These are phyloP conservation scores for Acidiella bohemica DNA, from an alignment of 495 filamentous ascomycete species.

Conservation along the genomic window DNA sequence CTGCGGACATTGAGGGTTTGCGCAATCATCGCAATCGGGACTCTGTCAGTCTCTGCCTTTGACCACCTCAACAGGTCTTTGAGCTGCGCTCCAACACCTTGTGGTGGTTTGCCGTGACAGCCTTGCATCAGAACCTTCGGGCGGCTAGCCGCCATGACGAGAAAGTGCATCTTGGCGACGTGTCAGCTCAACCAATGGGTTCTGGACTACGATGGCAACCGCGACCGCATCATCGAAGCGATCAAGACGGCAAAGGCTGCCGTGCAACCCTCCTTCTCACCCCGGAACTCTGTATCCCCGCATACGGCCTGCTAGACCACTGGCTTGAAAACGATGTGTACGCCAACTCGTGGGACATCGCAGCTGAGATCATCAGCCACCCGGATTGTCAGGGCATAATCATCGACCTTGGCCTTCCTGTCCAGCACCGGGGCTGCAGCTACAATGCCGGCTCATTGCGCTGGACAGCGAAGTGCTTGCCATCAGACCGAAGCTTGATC, in stretches of 20 bases:
- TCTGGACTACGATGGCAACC: slow-evolving; percentile 70
- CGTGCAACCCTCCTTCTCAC: slow-evolving; percentile 64
- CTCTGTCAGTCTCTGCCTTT: no score
- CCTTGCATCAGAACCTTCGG: no score
- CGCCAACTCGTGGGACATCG: slow-evolving; percentile 49
- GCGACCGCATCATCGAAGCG: slow-evolving; percentile 58
- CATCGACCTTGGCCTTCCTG: slow-evolving; percentile 38
- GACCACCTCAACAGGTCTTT: no score
- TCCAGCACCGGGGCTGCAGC: slow-evolving; percentile 50
- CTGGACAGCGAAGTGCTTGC: slow-evolving; percentile 34
- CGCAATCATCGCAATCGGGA: no score
- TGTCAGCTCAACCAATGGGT: slow-evolving; percentile 38
- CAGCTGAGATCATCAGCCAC: slow-evolving; percentile 50
- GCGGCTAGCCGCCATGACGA: slow-evolving; percentile 15
- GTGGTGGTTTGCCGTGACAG: no score
- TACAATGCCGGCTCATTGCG: slow-evolving; percentile 66
- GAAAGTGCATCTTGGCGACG: slow-evolving; percentile 29
- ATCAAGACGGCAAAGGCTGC: slow-evolving; percentile 57
- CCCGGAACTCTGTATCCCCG: slow-evolving; percentile 58
- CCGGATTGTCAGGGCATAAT: slow-evolving; percentile 59
- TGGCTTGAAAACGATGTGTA: slow-evolving; percentile 44
- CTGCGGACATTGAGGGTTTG: no score
- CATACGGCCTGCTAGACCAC: slow-evolving; percentile 63
- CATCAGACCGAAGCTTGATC: slow-evolving; percentile 71
- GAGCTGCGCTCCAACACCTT: no score